Conservation (phyloP, 1,284 basidiomycete species). For the Uromyces viciae-fabae region DNA sequence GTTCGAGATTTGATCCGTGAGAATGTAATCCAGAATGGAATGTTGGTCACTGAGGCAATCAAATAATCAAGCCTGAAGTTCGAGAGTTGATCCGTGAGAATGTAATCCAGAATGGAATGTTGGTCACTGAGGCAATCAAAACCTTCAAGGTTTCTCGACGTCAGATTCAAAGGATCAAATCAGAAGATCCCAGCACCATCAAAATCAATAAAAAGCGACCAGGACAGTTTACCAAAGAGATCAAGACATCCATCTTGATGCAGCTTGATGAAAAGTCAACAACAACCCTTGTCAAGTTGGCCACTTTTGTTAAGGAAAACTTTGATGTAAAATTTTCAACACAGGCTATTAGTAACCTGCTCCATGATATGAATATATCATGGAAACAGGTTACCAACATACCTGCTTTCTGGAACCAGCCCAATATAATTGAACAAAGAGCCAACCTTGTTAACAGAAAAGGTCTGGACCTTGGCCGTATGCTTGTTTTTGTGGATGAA, state of each 20-base stretch:
- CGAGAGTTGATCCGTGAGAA: background rate
- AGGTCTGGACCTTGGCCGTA: background rate
- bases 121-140: background rate
- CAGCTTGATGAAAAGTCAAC: background rate
- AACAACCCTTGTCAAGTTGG: background rate
- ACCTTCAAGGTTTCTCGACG: background rate
- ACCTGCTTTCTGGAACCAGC: constrained; percentile 3
- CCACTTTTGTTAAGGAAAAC: background rate
- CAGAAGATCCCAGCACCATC: background rate
- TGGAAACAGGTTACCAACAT: constrained; percentile 12
- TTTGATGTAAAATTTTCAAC: background rate
- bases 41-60: background rate
- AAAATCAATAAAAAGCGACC: background rate
- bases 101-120: background rate
- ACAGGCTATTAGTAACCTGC: background rate
- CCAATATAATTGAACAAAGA: background rate
- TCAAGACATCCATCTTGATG: background rate
- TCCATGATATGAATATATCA: background rate
- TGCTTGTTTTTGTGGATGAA: constrained; percentile 12
- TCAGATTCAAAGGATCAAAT: background rate
- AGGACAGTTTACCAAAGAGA: background rate
- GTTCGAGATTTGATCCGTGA: background rate
- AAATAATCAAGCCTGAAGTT: background rate
- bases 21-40: background rate
- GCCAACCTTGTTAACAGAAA: background rate